phyloP scores from a whole-genome alignment of 352 stramenopile genomes.

The Plasmopara halstedii region DNA sequence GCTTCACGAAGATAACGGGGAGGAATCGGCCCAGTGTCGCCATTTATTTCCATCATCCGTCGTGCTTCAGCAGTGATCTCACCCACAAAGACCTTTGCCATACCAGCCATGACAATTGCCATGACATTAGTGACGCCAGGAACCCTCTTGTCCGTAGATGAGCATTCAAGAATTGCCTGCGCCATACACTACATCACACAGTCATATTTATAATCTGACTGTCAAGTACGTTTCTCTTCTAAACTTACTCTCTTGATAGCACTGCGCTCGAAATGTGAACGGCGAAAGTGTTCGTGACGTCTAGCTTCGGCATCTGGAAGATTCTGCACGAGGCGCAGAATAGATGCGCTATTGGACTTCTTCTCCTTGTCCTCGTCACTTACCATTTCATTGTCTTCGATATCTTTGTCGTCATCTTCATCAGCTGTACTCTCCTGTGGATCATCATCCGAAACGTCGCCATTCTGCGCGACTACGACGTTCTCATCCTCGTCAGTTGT shows the following conservation, averaged over 20 bases:
- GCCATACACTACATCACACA: constrained; percentile 62
- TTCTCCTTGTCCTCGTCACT: constrained; percentile 40
- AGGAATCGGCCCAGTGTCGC: constrained; percentile 65
- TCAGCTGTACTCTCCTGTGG: constrained; percentile 29
- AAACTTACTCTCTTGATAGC: constrained; percentile 62
- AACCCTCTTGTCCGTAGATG: constrained; percentile 36
- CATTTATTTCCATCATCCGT: constrained; percentile 72
- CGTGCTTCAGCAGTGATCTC: constrained; percentile 74
- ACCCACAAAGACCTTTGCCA: constrained; percentile 79
- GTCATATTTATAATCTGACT: not conserved
- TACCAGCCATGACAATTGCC: constrained; percentile 83
- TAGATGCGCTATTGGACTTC: constrained; percentile 50
- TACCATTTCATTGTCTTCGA: constrained; percentile 39
- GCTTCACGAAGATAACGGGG: constrained; percentile 72
- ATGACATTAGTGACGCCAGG: constrained; percentile 77
- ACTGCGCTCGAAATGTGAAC: constrained; percentile 76
- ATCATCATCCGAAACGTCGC: constrained; percentile 53
- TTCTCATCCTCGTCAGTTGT: too few species aligned
- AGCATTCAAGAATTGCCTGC: constrained; percentile 64
- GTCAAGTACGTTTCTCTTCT: not conserved
- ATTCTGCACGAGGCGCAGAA: constrained; percentile 67
- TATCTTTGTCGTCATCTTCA: constrained; percentile 43
- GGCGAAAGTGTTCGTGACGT: constrained; percentile 76
- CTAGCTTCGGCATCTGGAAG: constrained; percentile 54
- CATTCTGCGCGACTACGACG: too few species aligned